Base-by-base conservation (phyloP, 2,329 filamentous ascomycete genomes). In the Exophiala aquamarina region DNA sequence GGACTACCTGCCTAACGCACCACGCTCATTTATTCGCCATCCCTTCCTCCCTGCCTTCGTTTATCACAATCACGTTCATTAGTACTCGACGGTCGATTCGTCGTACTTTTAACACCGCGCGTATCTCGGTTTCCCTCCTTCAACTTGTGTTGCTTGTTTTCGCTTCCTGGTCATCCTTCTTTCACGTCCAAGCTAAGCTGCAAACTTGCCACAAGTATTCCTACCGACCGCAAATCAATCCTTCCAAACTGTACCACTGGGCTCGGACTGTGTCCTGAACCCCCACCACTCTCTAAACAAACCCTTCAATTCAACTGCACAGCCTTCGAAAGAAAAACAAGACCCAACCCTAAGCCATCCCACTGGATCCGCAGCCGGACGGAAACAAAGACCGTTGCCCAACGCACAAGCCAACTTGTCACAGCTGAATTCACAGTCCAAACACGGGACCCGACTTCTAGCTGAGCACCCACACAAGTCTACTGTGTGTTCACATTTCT, bases 21-120 rank as follows among this genome's bases (percentile, higher is more conserved):
- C 32, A 26, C 41, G 36, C 40, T 38, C 43, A 43, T 47, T 50
- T 47, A 42, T 50, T 55, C 53, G 36, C 41, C 32, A 19, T 36
- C 19, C 28, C 23, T 29, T 40, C 40, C 31, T 40, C 41, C 44
- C 37, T 42, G 23, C 18, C 43, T 35, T 52, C 43, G 23, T 38
- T 17, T 14, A 49, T 42, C 41, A 52, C 50, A 35, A 40, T 44
- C 49, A 50, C 47, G 46, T 37, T 49, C 50, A 17, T 39, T 53
- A 49, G 23, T 26, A 34, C 33, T 41, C 49, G 54, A 55, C 54
- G 54, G 47, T 57, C 46, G 54, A 57, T 52, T 49, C 54, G 54
- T 57, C 54, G 47, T 32, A 46, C 26, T 20, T n/a, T 34, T 19
- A 29, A 43, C 35, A 39, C 20, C 41, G 19, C 29, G 15, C 18